A percentile compares a stretch with the other conserved stretches of the same genome.
Evolutionary conservation across 805 yeast species (phyloP).

Genomic region (Huiozyma sinensis): DNA sequence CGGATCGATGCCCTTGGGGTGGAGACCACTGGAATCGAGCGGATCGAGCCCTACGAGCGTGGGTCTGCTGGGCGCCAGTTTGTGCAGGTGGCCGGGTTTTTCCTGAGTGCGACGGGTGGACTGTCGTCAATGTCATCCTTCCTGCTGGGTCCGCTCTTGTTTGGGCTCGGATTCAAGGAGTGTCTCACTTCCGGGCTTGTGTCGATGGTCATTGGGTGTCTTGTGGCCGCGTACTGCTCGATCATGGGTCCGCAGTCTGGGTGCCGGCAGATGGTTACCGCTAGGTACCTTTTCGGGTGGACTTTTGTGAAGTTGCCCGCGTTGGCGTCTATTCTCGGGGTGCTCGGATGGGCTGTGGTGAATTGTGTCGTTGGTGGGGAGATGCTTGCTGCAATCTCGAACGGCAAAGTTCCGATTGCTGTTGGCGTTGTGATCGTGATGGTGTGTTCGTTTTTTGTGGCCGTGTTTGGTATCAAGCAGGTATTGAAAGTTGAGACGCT

Average conservation of each 20-base stretch:
- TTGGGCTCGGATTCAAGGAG: constrained; percentile 57
- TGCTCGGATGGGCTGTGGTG: constrained; percentile 91
- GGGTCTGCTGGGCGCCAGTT: constrained; percentile 32
- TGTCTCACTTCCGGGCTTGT: constrained; percentile 50
- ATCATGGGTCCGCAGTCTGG: constrained; percentile 88
- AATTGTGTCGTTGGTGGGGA: constrained; percentile 85
- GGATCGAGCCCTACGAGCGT: constrained; percentile 59
- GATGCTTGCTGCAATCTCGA: constrained; percentile 54
- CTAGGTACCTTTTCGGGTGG: constrained; percentile 76
- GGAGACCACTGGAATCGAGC: constrained; percentile 71
- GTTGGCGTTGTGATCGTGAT: constrained; percentile 69
- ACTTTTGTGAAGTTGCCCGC: constrained; percentile 72
- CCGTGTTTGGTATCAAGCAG: constrained; percentile 70
- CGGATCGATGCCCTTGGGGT: constrained; percentile 50
- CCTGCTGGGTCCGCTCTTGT: constrained; percentile 63
- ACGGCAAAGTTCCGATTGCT: constrained; percentile 55
- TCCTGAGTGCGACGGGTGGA: constrained; percentile 83
- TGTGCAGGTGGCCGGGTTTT: constrained; percentile 52
- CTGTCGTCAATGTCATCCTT: constrained; percentile 83
- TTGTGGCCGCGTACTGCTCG: constrained; percentile 72
- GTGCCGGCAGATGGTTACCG: constrained; percentile 77
- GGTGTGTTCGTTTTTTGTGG: constrained; percentile 49
- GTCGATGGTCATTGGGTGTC: constrained; percentile 59
- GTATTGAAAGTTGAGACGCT: constrained; percentile 57
- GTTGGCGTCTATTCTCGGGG: constrained; percentile 61